phyloP scores from a whole-genome alignment of 805 yeast species.

The Blastobotrys parvus region DNA sequence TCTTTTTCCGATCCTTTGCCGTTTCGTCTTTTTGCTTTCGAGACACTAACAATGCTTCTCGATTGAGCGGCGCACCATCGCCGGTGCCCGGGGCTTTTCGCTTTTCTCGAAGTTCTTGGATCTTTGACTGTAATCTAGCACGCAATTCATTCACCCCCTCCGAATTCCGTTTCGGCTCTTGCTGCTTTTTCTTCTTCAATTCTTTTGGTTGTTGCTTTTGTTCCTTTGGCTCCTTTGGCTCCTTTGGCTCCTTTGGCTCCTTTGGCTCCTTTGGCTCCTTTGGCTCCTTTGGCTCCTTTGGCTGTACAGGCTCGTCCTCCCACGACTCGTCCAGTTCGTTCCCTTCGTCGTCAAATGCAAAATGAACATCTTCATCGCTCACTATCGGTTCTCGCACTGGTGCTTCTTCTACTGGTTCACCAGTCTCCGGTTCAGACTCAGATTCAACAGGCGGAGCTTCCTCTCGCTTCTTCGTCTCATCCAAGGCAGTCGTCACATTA shows the following conservation, averaged over 20 bases:
- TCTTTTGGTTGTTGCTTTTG: conserved; percentile 16
- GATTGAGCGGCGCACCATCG: conserved; percentile 74
- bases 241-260: conserved; percentile 16
- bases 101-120: conserved; percentile 58
- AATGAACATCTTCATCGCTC: conserved; percentile 16
- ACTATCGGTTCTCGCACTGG: conserved; percentile 4
- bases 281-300: conserved; percentile 20
- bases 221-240: conserved; percentile 20
- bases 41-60: conserved; percentile 63
- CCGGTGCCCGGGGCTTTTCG: conserved; percentile 90
- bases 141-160: conserved; percentile 56
- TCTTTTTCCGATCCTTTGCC: conserved; percentile 27
- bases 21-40: conserved; percentile 35
- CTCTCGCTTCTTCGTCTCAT: conserved; percentile 27
- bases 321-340: conserved; percentile 11
- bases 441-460: conserved; percentile 15
- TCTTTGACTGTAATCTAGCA: conserved; percentile 70
- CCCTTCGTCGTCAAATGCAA: conserved; percentile 7
- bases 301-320: conserved; percentile 27
- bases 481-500: conserved; percentile 26
- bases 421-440: conserved; percentile 21
- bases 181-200: background rate
- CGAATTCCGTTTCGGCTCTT: conserved; percentile 6
- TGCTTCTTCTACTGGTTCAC: conserved; percentile 10
- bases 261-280: conserved; percentile 5